Evolutionary conservation across 2,329 filamentous ascomycete genomes (phyloP).

Genomic region (Pestalotiopsis sp.): DNA sequence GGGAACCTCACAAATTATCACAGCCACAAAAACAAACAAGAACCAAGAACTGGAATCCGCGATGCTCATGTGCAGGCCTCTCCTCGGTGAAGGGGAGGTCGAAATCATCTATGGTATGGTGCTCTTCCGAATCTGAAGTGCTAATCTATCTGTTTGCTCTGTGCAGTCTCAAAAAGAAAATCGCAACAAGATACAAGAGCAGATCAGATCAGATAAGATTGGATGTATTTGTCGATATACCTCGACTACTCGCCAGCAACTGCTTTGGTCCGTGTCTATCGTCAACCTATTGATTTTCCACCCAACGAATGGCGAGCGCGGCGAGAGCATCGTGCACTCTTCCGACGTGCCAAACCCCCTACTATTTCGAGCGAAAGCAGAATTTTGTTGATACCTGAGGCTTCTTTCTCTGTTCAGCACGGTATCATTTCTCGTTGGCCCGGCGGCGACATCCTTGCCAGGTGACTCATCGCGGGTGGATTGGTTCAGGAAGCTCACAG

Average conservation of each 20-base stretch:
- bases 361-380: no score
- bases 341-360: no score
- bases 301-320: no score
- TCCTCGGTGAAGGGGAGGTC: neutral
- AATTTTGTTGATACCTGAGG: no score
- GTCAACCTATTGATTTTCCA: no score
- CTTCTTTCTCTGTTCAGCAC: no score
- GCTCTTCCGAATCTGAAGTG: neutral
- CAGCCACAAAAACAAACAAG: conserved; percentile 8
- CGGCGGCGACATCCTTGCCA: conserved; percentile 1
- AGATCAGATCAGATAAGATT: no score
- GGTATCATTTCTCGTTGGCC: neutral
- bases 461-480: conserved; percentile 10
- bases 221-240: no score
- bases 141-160: neutral
- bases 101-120: neutral
- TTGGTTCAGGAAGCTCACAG: neutral
- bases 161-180: neutral
- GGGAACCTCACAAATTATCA: conserved; percentile 12
- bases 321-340: no score
- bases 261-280: no score
- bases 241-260: no score
- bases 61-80: conserved; percentile 1
- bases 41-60: conserved; percentile 16
- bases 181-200: neutral